phyloP scores from a whole-genome alignment of 2,329 filamentous ascomycete species.

The Meredithiella fracta region DNA sequence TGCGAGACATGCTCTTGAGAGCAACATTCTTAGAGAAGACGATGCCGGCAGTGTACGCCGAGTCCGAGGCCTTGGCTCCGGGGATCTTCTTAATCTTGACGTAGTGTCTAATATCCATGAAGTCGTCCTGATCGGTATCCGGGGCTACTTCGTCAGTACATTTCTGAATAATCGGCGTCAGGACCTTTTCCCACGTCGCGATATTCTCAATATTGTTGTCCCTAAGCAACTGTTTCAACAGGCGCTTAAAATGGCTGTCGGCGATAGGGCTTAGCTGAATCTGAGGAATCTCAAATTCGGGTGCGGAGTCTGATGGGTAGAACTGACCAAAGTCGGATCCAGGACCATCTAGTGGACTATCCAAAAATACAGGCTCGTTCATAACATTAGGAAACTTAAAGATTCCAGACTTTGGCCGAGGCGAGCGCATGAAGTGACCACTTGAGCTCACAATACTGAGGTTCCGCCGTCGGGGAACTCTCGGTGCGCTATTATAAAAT shows the following conservation, averaged over 20 bases:
- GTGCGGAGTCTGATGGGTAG: conserved; percentile 8
- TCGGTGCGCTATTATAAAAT: conserved; percentile 2
- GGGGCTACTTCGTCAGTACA: conserved; percentile 92
- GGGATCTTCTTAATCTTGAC: conserved; percentile 95
- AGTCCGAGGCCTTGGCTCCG: conserved; percentile 76
- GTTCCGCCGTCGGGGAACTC: conserved; percentile 48
- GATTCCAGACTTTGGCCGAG: conserved; percentile 42
- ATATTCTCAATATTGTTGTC: conserved; percentile 60
- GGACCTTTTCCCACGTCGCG: conserved; percentile 70
- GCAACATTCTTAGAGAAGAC: conserved; percentile 97
- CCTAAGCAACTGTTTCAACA: conserved; percentile 67
- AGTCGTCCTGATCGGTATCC: conserved; percentile 75
- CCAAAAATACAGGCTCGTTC: conserved; percentile 26
- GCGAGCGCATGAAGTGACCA: conserved; percentile 52
- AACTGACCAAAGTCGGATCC: conserved; percentile 8
- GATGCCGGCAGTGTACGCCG: conserved; percentile 88
- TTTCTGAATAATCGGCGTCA: conserved; percentile 76
- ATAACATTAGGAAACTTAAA: conserved; percentile 40
- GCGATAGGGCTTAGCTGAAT: conserved; percentile 78
- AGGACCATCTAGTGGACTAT: conserved; percentile 6
- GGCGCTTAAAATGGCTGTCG: conserved; percentile 68
- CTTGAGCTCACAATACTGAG: conserved; percentile 66
- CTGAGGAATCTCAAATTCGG: conserved; percentile 51
- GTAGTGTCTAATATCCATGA: conserved; percentile 94
- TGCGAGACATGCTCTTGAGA: conserved; percentile 86